Base-by-base conservation (phyloP, 768 basidiomycete genomes). In the Imleria badia region DNA sequence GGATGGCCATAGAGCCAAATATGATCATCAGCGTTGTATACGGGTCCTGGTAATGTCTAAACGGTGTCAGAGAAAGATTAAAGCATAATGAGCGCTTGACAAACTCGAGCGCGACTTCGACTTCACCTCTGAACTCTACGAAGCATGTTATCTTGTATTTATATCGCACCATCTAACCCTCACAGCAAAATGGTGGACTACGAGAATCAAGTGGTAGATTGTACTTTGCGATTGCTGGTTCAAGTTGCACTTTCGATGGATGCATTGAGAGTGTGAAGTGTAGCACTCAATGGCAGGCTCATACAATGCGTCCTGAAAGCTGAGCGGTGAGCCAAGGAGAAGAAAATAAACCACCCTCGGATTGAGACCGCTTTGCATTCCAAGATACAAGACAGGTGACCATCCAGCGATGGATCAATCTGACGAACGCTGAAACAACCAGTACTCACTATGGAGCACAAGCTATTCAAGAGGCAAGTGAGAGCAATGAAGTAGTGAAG, bases 141-240 rank as follows among this genome's bases (percentile, higher is more conserved):
- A 98, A 98, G 62, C 89, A 88, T 0, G 89, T 97, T 81, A 95
- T 90, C 73, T 98, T 99, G 78, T 94, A 98, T 67, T 98, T 94
- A 65, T 98, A 98, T n/a, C n/a, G n/a, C n/a, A n/a, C n/a, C n/a
- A n/a, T n/a, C n/a, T n/a, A n/a, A n/a, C n/a, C n/a, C n/a, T n/a
- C n/a, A n/a, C n/a, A n/a, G n/a, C n/a, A n/a, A n/a, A n/a, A n/a
- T n/a, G n/a, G n/a, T n/a, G n/a, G n/a, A n/a, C n/a, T n/a, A n/a
- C n/a, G n/a, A n/a, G 77, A 20, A 76, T 71, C n/a, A 5, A 82
- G 74, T n/a, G 76, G 75, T 17, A 62, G 68, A 20, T 70, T 68
- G 59, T 85, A 82, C 73, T 61, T 63, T 88, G 87, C 0, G 89
- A 83, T 65, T 94, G 86, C 33, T 89, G 77, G 59, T 90, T 91